phyloP scores from a whole-genome alignment of 768 basidiomycete species.

The Pholiota conissans region DNA sequence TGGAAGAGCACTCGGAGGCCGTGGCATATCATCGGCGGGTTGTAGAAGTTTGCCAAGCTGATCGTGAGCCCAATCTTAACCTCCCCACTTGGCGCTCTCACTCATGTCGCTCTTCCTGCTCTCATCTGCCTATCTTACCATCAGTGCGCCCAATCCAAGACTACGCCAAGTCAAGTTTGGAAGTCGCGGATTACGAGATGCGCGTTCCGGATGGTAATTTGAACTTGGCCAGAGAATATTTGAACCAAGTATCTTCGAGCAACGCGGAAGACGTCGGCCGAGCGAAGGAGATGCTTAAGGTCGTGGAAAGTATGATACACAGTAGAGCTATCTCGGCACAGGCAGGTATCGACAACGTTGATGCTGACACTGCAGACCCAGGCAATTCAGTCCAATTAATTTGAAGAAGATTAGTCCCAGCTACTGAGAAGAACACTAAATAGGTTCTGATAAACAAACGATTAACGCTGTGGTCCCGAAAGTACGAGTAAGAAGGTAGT shows the following conservation, averaged over 20 bases:
- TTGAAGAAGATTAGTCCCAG: background rate
- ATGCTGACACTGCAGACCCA: background rate
- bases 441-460: background rate
- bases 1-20: slow-evolving; percentile 69
- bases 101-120: slow-evolving; percentile 14
- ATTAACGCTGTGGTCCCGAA: background rate
- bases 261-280: slow-evolving; percentile 81
- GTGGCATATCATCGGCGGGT: slow-evolving; percentile 81
- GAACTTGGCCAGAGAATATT: slow-evolving; percentile 67
- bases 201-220: slow-evolving; percentile 61
- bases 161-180: slow-evolving; percentile 81
- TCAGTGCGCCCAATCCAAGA: slow-evolving; percentile 71
- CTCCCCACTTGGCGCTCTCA: slow-evolving; percentile 19
- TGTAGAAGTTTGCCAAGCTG: slow-evolving; percentile 68
- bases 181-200: slow-evolving; percentile 81
- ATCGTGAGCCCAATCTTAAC: slow-evolving; percentile 41
- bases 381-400: background rate
- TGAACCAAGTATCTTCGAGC: slow-evolving; percentile 72
- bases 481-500: background rate
- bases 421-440: background rate
- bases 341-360: background rate
- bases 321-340: slow-evolving; percentile 15
- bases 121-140: slow-evolving; percentile 7
- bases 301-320: slow-evolving; percentile 41
- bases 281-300: slow-evolving; percentile 72